Base-by-base conservation (phyloP, 352 stramenopile genomes). In the Blastocystis sp. region DNA sequence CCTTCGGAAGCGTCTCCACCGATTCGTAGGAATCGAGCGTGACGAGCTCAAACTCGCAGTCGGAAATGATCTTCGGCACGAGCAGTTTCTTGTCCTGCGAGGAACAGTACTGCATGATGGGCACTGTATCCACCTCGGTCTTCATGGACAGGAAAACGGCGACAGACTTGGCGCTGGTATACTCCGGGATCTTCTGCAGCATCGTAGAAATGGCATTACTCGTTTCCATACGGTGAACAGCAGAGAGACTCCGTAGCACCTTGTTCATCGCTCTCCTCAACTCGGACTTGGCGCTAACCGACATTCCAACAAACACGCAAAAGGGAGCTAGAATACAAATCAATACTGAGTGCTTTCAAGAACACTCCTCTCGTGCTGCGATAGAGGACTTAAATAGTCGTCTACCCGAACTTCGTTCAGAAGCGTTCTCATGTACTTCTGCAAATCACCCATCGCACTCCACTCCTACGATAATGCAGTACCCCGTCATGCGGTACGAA, bases 111-210 rank as follows among this genome's bases (percentile, higher is more conserved):
- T 85, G 31, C 74, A 85, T 85, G 19, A 85, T 85, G 4, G 51
- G 55, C 21, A 29, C 6, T 6, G 74, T 85, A 33, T 85, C 74
- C 35, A 85, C 74, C 45, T 85, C 74, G 24, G 74, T 85, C 21
- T 85, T 85, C 74, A 85, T 85, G 12, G 74, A 69, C 31, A 85
- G 55, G 50, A 69, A 85, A 29, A 85, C 26, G 26, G 41, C 74
- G 21, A 85, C 74, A 13, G 59, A 67, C 16, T 85, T 66, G 45
- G 74, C 74, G 45, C 41, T 66, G 4, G 4, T 9, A 31, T 85
- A 85, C 37, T 39, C 50, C 16, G 35, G 45, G 1, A 85, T 19
- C 3, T 62, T 29, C 33, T 69, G 45, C 24, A 85, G 21, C 21
- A 19, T 69, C 45, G 35, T 29, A 29, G 66, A 1, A 6, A 85